Evolutionary conservation across 2,329 filamentous ascomycete genomes (phyloP).

Genomic region (Nigrograna mackinnonii): DNA sequence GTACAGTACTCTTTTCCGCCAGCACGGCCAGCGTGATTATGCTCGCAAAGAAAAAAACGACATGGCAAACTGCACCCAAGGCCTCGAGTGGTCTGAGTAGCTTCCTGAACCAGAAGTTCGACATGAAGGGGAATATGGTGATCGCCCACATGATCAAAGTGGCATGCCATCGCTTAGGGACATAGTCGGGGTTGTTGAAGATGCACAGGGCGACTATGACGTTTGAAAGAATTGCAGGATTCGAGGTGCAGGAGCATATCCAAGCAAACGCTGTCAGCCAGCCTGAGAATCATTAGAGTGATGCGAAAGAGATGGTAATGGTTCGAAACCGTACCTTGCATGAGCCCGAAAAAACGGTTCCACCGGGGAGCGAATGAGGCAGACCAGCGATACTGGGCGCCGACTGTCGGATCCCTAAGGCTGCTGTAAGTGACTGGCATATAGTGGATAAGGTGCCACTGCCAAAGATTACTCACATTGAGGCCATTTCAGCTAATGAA

Average conservation of each 20-base stretch:
- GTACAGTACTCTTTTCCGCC: slow-evolving; percentile 40
- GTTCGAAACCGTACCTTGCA: slow-evolving; percentile 34
- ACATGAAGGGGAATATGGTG: slow-evolving; percentile 37
- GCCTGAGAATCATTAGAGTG: slow-evolving; percentile 36
- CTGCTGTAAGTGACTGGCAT: slow-evolving; percentile 19
- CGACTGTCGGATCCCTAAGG: slow-evolving; percentile 32
- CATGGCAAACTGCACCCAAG: slow-evolving; percentile 48
- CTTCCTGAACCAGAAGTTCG: slow-evolving; percentile 49
- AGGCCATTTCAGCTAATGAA: slow-evolving; percentile 33
- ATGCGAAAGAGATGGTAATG: no score
- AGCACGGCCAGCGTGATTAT: slow-evolving; percentile 49
- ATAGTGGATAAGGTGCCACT: no score
- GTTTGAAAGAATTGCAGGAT: slow-evolving; percentile 26
- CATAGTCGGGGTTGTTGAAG: slow-evolving; percentile 46
- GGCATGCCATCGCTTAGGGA: slow-evolving; percentile 47
- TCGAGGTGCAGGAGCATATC: slow-evolving; percentile 32
- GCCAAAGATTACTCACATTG: no score
- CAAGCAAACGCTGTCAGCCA: slow-evolving; percentile 47
- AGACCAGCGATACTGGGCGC: slow-evolving; percentile 37
- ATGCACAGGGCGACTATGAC: slow-evolving; percentile 23
- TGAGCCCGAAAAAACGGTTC: slow-evolving; percentile 28
- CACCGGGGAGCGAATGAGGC: slow-evolving; percentile 27
- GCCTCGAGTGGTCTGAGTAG: slow-evolving; percentile 51
- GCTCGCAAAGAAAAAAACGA: slow-evolving; percentile 53
- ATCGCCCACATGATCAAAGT: slow-evolving; percentile 52